Evolutionary conservation across 2,329 filamentous ascomycete species (phyloP), one percentile per base, ranked within the genome.

Genomic region (Aureobasidium namibiae): DNA sequence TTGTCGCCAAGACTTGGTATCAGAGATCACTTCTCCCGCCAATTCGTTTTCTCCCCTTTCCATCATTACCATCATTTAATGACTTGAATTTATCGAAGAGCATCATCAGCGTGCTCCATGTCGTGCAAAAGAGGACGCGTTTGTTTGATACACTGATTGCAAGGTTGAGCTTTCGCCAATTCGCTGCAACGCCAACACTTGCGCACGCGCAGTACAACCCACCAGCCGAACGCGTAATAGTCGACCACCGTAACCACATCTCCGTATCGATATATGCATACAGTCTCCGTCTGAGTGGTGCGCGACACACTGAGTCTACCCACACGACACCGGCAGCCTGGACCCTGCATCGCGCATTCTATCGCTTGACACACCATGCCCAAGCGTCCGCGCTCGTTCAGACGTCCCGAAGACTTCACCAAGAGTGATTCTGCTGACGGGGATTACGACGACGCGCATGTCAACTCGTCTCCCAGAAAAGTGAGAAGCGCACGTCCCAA

Each of bases 361-460:
- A 21, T 24, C 33, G 33, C 31, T 23, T n/a, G 42, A 46, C 54
- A 57, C 54, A 57, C 21, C 42, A 57, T 57, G 54, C 31, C 54
- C 54, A 57, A 57, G 54, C 54, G 34, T 33, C 23, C 41, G 42
- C 54, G 42, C 42, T 38, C 41, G 23, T 57, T 48, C 42, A 46
- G 73, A 39, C 41, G 73, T 62, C 62, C 65, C 59, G 68, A 70
- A 53, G 65, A 67, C 56, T 73, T 70, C 60, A 72, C 64, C 63
- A 69, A 68, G 50, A 67, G 65, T 60, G 72, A 74, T 61, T 65
- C 67, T 29, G 69, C 73, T 61, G 72, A 74, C 64, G 63, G 64
- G n/a, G 72, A 73, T 63, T 73, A 68, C 65, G 67, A 62, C 41
- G 60, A 60, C 45, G 61, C 62, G 31, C 61, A 63, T 13, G 63